phyloP scores from a whole-genome alignment of 2,329 filamentous ascomycete genomes.

The Fusarium bulbicola region DNA sequence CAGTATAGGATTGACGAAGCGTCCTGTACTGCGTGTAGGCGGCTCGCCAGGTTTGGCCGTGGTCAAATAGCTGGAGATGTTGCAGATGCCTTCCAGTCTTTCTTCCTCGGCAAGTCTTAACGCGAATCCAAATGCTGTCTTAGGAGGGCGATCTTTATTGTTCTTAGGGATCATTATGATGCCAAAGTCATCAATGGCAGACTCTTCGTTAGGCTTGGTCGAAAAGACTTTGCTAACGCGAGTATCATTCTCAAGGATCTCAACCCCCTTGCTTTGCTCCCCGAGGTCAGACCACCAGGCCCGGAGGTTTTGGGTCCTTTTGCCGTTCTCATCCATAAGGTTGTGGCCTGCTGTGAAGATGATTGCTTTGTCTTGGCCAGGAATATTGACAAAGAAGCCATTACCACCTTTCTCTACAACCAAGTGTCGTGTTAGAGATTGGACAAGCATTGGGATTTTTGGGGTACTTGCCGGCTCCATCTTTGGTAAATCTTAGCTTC shows the following conservation, averaged over 20 bases:
- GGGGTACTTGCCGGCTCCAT: neutral
- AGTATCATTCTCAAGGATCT: neutral
- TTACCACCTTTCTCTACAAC: neutral
- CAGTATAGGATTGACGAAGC: neutral
- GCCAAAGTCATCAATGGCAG: neutral
- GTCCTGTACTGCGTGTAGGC: neutral
- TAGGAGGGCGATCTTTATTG: neutral
- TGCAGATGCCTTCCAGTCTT: neutral
- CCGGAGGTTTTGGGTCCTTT: neutral
- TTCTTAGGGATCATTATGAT: neutral
- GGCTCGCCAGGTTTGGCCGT: neutral
- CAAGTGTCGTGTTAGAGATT: accelerated
- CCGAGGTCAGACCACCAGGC: neutral
- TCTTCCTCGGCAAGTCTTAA: neutral
- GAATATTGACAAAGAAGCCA: neutral
- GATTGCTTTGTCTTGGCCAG: neutral
- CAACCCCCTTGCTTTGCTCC: neutral
- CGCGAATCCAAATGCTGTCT: neutral
- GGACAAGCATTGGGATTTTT: accelerated
- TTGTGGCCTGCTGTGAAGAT: neutral
- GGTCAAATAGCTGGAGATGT: neutral
- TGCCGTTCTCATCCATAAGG: neutral
- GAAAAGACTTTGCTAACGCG: neutral
- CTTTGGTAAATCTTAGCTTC: neutral
- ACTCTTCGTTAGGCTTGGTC: neutral